Evolutionary conservation across 1,284 basidiomycete genomes (phyloP), one percentile per base, ranked within the genome.

Genomic region (Microbotryum silenes-acaulis): DNA sequence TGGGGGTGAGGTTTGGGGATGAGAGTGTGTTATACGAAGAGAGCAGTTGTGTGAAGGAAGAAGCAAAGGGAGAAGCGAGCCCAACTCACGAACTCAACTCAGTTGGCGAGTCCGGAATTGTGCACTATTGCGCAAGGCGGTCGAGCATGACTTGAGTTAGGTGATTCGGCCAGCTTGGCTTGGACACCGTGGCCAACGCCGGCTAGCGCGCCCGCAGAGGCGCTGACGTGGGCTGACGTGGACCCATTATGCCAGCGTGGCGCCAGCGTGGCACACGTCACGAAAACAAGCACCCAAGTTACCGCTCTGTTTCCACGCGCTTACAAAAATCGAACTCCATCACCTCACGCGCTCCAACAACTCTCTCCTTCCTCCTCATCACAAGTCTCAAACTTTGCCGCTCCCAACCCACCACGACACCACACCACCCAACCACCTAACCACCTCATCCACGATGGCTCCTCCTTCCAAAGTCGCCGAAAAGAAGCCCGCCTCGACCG

Each of bases 401-500:
- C 37, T 14, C 37, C 16, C 37, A 42, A 42, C 37, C n/a, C 31
- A 14, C 8, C 52, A 20, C 29, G 2, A 23, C 23, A 23, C 23
- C 42, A 31, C 54, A 55, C n/a, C 18, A 31, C 44, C n/a, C n/a
- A n/a, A 46, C 18, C 16, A 46, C 54, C 25, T 29, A 29, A 9
- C 37, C 27, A 49, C 48, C 20, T 49, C 20, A 20, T 31, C 31
- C 29, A 56, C 37, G 20, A 44, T 44, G 37, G 33, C 54, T 46
- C 44, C 44, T 27, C 23, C 44, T 20, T 25, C 54, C 25, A 31
- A 23, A n/a, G 44, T 18, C 27, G 37, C 37, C 16, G 37, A 63
- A 55, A 78, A 77, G 75, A 77, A 77, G 60, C 70, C 72, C 63
- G 69, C 70, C 8, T 72, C 70, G 33, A 63, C 62, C 37, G 69